Evolutionary conservation across 805 yeast genomes (phyloP).

Genomic region (Maudiozyma turicensis): DNA sequence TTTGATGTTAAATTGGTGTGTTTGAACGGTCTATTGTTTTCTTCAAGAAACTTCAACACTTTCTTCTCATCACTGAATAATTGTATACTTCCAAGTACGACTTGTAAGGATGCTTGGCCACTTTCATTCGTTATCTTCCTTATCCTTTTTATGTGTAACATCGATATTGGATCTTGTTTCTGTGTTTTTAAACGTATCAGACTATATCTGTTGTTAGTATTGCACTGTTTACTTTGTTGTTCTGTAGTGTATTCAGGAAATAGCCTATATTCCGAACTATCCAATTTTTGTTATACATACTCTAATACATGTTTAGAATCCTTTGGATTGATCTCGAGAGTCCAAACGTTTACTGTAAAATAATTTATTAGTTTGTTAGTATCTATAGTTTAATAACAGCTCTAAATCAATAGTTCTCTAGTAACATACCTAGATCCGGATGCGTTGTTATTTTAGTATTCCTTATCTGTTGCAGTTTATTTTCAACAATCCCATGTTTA

Average conservation of each 20-base stretch:
- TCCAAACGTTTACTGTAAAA: conserved; percentile 34
- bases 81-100: conserved; percentile 39
- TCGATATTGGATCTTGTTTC: conserved; percentile 20
- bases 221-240: neutral
- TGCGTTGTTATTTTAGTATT: conserved; percentile 13
- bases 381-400: neutral
- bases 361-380: neutral
- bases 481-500: conserved; percentile 36
- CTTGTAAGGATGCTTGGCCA: conserved; percentile 8
- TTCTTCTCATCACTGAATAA: conserved; percentile 23
- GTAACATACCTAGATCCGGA: conserved; percentile 20
- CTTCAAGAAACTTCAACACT: conserved; percentile 15
- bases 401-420: neutral
- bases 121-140: conserved; percentile 25
- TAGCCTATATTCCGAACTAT: neutral
- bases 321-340: conserved; percentile 35
- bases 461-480: conserved; percentile 38
- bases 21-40: conserved; percentile 5
- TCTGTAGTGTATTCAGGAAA: too few relatives aligned
- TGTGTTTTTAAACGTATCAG: conserved; percentile 22
- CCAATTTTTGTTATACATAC: conserved; percentile 7
- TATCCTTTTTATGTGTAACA: conserved; percentile 44
- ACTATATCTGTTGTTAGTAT: conserved; percentile 3
- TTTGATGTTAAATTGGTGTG: conserved; percentile 14
- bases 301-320: conserved; percentile 23